Evolutionary conservation across 257 asterid species (phyloP).

Genomic region (Solanum megistacrolobum): DNA sequence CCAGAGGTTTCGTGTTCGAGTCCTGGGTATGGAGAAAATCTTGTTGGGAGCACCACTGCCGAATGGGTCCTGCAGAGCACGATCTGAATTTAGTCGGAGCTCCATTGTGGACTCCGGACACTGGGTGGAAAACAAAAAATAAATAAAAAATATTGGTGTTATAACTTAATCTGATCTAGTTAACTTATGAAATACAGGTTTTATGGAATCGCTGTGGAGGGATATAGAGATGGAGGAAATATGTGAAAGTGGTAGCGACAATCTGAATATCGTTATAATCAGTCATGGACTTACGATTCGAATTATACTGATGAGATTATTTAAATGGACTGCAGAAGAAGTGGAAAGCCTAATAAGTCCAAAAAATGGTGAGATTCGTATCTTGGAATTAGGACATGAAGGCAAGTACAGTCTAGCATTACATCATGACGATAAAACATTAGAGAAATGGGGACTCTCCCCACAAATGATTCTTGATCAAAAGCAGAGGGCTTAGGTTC

Average conservation of each 20-base stretch:
- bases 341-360: neutral
- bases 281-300: neutral
- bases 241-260: neutral
- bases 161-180: neutral
- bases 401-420: neutral
- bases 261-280: neutral
- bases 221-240: neutral
- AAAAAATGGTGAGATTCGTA: neutral
- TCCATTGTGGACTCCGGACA: neutral
- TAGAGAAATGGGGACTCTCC: neutral
- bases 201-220: neutral
- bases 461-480: neutral
- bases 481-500: neutral
- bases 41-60: too few species aligned
- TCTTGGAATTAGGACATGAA: neutral
- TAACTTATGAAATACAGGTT: neutral
- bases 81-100: neutral
- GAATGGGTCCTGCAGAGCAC: neutral
- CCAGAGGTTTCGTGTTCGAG: neutral
- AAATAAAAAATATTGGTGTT: neutral
- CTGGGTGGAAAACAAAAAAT: too few species aligned
- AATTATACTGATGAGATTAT: neutral
- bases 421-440: neutral
- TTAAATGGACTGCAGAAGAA: neutral
- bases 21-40: neutral